These are phyloP conservation scores for Antitrichia curtipendula DNA, from an alignment of 225 moss, liverwort and hornwort species.

Conservation along the genomic window DNA sequence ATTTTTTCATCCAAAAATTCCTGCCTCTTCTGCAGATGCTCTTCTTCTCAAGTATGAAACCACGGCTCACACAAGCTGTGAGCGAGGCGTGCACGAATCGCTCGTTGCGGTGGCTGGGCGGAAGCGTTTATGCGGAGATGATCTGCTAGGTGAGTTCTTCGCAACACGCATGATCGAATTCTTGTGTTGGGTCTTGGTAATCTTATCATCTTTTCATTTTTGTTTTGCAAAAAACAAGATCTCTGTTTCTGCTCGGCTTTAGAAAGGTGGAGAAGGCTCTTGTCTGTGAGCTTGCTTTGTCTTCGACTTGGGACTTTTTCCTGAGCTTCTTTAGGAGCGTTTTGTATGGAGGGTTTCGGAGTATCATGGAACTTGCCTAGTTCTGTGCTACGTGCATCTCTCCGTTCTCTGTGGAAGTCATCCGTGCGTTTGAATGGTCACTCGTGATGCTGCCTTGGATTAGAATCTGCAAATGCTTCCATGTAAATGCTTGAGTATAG, in stretches of 20 bases:
- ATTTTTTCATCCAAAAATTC: background rate
- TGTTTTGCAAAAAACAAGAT: background rate
- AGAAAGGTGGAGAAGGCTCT: background rate
- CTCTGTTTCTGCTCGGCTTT: background rate
- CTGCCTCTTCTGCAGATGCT: background rate
- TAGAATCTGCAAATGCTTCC: background rate
- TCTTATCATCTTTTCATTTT: background rate
- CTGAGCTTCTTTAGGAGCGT: background rate
- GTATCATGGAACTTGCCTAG: background rate
- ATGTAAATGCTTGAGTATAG: background rate
- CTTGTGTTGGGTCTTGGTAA: background rate
- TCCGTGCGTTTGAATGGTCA: background rate
- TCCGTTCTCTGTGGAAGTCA: background rate
- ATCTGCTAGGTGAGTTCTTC: background rate
- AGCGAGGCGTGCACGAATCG: too few species aligned
- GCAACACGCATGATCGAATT: background rate
- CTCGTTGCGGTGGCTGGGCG: background rate
- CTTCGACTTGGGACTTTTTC: background rate
- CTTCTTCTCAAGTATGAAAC: background rate
- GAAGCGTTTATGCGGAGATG: background rate
- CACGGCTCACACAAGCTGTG: too few species aligned
- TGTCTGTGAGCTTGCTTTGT: background rate
- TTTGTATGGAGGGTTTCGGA: background rate
- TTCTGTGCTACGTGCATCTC: background rate
- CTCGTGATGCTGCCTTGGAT: background rate